Percentiles rank a stretch among this genome's conserved stretches.
Evolutionary conservation across 495 filamentous ascomycete genomes (phyloP).

Genomic region (Penicillium lagena): DNA sequence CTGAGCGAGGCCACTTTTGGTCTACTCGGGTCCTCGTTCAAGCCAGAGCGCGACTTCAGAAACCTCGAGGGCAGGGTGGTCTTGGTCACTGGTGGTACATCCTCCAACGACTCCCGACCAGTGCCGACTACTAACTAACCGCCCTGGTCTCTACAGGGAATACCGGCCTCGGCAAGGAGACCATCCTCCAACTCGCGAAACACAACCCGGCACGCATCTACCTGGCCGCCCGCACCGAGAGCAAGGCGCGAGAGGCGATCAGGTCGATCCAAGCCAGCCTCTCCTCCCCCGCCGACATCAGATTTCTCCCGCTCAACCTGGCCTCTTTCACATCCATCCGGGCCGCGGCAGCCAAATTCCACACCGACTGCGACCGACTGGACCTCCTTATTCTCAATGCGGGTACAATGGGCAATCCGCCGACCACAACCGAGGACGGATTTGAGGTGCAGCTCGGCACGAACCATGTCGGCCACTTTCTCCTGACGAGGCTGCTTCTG

Average conservation of each 20-base stretch:
- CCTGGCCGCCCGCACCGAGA: constrained; percentile 51
- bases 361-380: constrained; percentile 39
- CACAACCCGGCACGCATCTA: constrained; percentile 58
- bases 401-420: constrained; percentile 56
- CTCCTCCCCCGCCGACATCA: constrained; percentile 37
- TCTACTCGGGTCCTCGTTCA: constrained; percentile 34
- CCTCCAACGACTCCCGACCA: not conserved
- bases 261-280: constrained; percentile 38
- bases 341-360: constrained; percentile 40
- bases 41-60: constrained; percentile 51
- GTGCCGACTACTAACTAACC: too few species aligned
- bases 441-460: constrained; percentile 69
- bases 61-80: constrained; percentile 52
- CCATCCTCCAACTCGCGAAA: constrained; percentile 53
- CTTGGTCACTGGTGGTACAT: constrained; percentile 54
- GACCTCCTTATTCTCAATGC: constrained; percentile 51
- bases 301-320: constrained; percentile 45
- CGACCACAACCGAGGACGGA: constrained; percentile 61
- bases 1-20: constrained; percentile 35
- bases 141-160: constrained; percentile 39
- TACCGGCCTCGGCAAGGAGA: constrained; percentile 59
- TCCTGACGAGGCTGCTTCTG: constrained; percentile 56
- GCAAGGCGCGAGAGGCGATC: constrained; percentile 47
- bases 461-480: constrained; percentile 49
- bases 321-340: constrained; percentile 46